phyloP scores from a whole-genome alignment of 169 alveolate species.

The Besnoitia besnoiti region DNA sequence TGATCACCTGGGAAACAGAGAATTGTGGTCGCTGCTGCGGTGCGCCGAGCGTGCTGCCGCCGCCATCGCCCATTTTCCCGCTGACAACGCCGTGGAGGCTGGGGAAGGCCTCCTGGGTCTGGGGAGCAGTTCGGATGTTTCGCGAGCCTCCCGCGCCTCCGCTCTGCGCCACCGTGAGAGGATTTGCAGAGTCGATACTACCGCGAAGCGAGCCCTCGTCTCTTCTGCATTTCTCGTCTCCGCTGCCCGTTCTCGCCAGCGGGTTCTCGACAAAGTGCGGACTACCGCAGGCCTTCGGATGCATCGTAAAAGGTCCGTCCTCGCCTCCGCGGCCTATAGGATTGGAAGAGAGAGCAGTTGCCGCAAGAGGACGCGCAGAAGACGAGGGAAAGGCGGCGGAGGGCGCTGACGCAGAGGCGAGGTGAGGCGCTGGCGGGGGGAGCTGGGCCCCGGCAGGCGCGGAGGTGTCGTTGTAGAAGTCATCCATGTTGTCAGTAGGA shows the following conservation, averaged over 20 bases:
- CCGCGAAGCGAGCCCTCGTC: not conserved
- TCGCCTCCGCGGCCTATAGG: no score
- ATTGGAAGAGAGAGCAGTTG: no score
- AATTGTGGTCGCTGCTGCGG: not conserved
- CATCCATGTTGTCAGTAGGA: not conserved
- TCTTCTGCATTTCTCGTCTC: not conserved
- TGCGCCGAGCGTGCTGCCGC: not conserved
- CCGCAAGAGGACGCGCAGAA: no score
- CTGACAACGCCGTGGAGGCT: not conserved
- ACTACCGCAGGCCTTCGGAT: not conserved
- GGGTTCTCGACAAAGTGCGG: no score
- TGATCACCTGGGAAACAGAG: not conserved
- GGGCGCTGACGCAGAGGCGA: not conserved
- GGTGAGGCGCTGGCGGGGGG: not conserved
- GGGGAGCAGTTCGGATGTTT: not conserved
- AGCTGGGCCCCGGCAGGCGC: not conserved
- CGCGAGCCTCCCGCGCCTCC: not conserved
- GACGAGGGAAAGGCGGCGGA: not conserved
- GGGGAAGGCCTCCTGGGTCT: not conserved
- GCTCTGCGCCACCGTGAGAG: not conserved
- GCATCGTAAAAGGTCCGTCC: not conserved
- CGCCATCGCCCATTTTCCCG: not conserved
- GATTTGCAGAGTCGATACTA: not conserved
- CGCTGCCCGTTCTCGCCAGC: no score
- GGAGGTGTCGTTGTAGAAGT: not conserved